Conservation (phyloP, 805 yeast species). For the Candida peoriensis region DNA sequence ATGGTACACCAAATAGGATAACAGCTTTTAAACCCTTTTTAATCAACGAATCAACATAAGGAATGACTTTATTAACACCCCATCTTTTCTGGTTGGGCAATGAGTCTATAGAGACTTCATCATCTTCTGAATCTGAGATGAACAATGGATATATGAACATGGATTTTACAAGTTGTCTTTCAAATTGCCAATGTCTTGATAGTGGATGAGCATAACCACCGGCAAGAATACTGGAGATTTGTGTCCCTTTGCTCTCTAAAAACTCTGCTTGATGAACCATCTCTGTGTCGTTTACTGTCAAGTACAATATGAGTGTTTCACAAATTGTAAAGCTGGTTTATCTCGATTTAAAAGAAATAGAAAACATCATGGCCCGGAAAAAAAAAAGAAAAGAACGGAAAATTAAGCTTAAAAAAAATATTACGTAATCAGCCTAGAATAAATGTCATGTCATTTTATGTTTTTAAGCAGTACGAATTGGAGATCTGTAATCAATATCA, state of each 20-base stretch:
- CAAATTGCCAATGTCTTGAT: conserved; percentile 86
- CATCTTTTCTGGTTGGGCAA: conserved; percentile 85
- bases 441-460: too few species aligned
- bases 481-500: background rate
- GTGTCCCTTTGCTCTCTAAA: conserved; percentile 50
- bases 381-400: too few species aligned
- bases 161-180: conserved; percentile 73
- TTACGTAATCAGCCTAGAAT: too few species aligned
- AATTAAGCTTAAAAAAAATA: too few species aligned
- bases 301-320: too few species aligned
- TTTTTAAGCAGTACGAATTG: too few species aligned
- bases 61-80: conserved; percentile 75
- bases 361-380: too few species aligned
- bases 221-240: conserved; percentile 72
- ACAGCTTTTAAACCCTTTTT: conserved; percentile 82
- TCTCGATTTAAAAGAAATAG: too few species aligned
- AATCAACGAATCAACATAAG: conserved; percentile 65
- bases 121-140: conserved; percentile 76
- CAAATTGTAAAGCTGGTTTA: background rate
- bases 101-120: conserved; percentile 65
- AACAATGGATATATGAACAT: conserved; percentile 94
- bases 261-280: conserved; percentile 72
- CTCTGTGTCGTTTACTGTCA: conserved; percentile 1
- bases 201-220: conserved; percentile 95
- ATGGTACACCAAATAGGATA: conserved; percentile 87